Evolutionary conservation across 2,329 filamentous ascomycete species (phyloP), one percentile per base, ranked within the genome.

Genomic region (Arachnopeziza araneosa): DNA sequence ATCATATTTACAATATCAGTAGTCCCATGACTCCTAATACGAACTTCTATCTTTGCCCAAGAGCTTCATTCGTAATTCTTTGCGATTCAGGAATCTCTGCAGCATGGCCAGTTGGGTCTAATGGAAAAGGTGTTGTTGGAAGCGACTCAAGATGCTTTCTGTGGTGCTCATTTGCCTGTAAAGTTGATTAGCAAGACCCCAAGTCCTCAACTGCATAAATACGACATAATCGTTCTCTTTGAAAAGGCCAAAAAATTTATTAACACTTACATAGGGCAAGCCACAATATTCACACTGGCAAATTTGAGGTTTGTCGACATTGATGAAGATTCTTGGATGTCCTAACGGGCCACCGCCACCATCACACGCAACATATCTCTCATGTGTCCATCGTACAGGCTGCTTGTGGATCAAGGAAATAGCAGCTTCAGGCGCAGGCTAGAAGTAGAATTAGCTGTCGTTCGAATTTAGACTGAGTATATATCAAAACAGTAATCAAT

Each of bases 371-470:
- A 96, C 93, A 54, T 90, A 77, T 63, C 87, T 84, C 65, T 90
- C 83, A 73, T 96, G 88, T 61, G 88, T 90, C 93, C 95, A 99
- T 75, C 85, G 84, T 44, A 99, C 95, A 22, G 93, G 93, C 77
- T 97, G 89, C 80, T 93, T 88, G 82, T 99, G 95, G 72, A 98
- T 93, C 75, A 99, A 85, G 68, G 96, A 91, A 72, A 99, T 99
- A 64, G 95, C 95, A 32, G 95, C 88, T 72, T 87, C 82, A 30
- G 95, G 89, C 79, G 88, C 89, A 65, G 95, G 95, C 95, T 98
- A 73, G 63, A 62, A 56, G 23, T 54, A 48, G 54, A 69, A 64
- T 78, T 66, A 77, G 72, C 58, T 62, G 57, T 32, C 64, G 52
- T 54, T 48, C 48, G 50, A 21, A 52, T 54, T 1, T 53, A 55